Evolutionary conservation across 768 basidiomycete genomes (phyloP).

Genomic region (Naematelia aurantialba): DNA sequence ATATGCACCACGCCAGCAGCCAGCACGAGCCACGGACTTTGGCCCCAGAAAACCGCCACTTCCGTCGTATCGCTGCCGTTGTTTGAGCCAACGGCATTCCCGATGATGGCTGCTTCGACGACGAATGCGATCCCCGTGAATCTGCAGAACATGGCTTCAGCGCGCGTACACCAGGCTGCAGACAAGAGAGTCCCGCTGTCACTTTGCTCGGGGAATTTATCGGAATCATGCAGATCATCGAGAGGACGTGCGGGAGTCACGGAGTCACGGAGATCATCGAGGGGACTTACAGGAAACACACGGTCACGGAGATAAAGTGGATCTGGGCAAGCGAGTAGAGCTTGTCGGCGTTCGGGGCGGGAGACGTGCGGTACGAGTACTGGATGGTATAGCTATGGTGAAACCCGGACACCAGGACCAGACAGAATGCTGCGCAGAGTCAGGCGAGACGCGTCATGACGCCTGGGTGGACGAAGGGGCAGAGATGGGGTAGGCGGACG

Average conservation of each 20-base stretch:
- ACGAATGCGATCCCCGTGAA: conserved; percentile 44
- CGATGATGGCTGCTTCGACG: conserved; percentile 39
- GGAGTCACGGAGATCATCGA: too few relatives aligned
- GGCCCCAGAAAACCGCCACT: conserved; percentile 37
- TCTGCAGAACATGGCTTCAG: conserved; percentile 11
- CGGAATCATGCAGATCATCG: not conserved
- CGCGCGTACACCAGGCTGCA: not conserved
- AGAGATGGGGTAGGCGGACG: too few relatives aligned
- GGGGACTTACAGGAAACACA: conserved; percentile 32
- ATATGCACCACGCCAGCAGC: conserved; percentile 36
- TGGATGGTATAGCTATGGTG: conserved; percentile 39
- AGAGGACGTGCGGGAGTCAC: too few relatives aligned
- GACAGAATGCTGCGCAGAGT: conserved; percentile 23
- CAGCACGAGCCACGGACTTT: conserved; percentile 34
- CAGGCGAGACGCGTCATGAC: not conserved
- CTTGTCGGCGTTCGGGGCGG: conserved; percentile 36
- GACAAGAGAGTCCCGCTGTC: too few relatives aligned
- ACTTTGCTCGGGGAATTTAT: too few relatives aligned
- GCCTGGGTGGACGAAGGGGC: not conserved
- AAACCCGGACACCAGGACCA: conserved; percentile 25
- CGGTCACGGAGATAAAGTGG: conserved; percentile 32
- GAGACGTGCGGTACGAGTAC: conserved; percentile 29
- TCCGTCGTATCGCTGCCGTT: conserved; percentile 9
- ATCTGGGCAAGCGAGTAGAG: conserved; percentile 29
- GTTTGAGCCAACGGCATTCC: conserved; percentile 19